Base-by-base conservation (phyloP, 306 rosid genomes). In the Medicago ruthenica region DNA sequence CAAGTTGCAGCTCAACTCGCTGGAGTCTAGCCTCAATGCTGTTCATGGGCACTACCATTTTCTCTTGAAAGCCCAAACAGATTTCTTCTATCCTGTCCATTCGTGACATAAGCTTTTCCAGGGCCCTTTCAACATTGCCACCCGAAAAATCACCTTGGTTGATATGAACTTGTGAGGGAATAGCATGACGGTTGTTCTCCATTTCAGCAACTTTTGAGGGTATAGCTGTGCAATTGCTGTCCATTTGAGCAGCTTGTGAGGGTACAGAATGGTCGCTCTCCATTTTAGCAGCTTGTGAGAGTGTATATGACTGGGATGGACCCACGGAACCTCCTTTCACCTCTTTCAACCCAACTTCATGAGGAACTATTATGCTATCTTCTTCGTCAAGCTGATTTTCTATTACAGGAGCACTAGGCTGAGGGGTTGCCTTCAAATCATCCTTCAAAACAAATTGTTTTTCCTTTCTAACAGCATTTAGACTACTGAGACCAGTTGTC, bases 1-100 rank as follows among this genome's bases (percentile, higher is more conserved):
- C 98, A 83, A 96, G 90, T 59, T 92, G 97, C 87, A 87, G 90
- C 85, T 96, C 99, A 36, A 96, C 96, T 76, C 58, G 85, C 76
- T 88, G 87, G 24, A 96, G 99, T 87, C 99, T 90, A 31, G 80
- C 79, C 84, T 92, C 99, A 41, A 96, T 89, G 87, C 80, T 84
- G 81, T 57, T 86, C 41, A 96, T 88, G 67, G 99, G 98, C 69
- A 82, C 79, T 47, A 87, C 80, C 93, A 96, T 85, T 60, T 88
- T 92, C 73, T 90, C 97, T 86, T 96, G 98, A 84, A 96, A 89
- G 39, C 97, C 83, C 76, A 89, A 54, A 83, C 89, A 85, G 68
- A 86, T 79, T 82, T 84, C 87, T 77, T 92, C 97, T 51, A 90
- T 75, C 86, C 87, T 83, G 61, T 82, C 87, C 85, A 96, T 88